Evolutionary conservation across 257 asterid genomes (phyloP).

Genomic region (Cordia subcordata): DNA sequence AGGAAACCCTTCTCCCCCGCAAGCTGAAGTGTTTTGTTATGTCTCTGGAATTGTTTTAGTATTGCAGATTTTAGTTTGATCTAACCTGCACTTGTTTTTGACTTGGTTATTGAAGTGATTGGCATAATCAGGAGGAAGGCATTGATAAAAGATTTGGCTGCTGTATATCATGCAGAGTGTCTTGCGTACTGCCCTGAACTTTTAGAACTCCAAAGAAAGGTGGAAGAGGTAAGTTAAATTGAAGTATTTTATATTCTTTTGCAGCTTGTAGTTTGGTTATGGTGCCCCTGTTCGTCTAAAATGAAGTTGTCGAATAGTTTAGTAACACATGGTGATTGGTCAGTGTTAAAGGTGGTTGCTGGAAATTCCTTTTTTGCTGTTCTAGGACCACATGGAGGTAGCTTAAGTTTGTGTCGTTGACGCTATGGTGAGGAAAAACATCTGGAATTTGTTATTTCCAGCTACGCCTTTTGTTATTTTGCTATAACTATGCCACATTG

Average conservation of each 20-base stretch:
- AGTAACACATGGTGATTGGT: neutral
- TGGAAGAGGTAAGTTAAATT: slow-evolving; percentile 58
- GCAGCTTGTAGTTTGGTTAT: neutral
- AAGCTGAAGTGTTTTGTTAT: neutral
- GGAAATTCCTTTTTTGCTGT: no score
- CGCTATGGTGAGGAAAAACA: no score
- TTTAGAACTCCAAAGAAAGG: slow-evolving; percentile 74
- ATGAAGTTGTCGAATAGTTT: neutral
- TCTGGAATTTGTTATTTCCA: no score
- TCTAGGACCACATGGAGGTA: no score
- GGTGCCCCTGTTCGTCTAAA: neutral
- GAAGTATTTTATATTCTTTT: neutral
- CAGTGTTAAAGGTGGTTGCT: neutral
- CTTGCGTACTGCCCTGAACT: slow-evolving; percentile 88
- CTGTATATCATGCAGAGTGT: slow-evolving; percentile 87
- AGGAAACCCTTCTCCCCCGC: no score
- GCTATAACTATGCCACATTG: no score
- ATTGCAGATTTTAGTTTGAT: slow-evolving; percentile 1
- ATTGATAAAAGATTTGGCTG: slow-evolving; percentile 84
- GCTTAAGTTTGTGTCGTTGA: no score
- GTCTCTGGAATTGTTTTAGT: neutral
- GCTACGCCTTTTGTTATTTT: no score
- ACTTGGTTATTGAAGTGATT: slow-evolving; percentile 48
- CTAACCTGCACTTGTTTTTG: slow-evolving; percentile 8
- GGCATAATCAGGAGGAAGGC: slow-evolving; percentile 89